Percentiles rank a stretch among this genome's conserved stretches.
phyloP scores from a whole-genome alignment of 495 filamentous ascomycete genomes.

The Neurospora sp. region DNA sequence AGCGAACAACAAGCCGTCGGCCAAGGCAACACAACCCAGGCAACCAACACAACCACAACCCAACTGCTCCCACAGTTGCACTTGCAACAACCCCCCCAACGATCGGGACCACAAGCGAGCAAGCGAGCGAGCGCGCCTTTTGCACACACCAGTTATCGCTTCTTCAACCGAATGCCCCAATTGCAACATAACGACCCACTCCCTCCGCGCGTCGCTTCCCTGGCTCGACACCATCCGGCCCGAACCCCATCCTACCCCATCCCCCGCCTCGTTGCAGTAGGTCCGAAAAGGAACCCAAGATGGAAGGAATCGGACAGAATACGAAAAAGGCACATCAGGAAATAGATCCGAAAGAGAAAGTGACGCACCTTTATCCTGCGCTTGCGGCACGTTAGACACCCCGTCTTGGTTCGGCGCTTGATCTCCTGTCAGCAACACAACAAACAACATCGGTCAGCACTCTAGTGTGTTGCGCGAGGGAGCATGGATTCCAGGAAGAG shows the following conservation, averaged over 20 bases:
- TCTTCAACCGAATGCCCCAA: neutral
- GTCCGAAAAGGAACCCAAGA: neutral
- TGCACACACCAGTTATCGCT: neutral
- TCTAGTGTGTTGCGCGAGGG: neutral
- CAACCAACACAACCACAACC: neutral
- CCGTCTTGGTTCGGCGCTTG: conserved; percentile 95
- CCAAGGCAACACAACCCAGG: neutral
- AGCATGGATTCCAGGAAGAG: neutral
- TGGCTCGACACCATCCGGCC: neutral
- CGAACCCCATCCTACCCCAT: neutral
- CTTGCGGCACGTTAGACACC: conserved; percentile 93
- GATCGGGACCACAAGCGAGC: neutral
- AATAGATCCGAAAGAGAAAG: neutral
- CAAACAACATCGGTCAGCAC: conserved; percentile 16
- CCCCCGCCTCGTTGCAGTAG: neutral
- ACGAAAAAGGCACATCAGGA: neutral
- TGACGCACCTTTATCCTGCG: conserved; percentile 91
- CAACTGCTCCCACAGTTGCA: neutral
- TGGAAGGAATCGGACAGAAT: neutral
- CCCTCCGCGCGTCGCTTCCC: neutral
- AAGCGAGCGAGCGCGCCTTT: neutral
- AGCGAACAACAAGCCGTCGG: neutral
- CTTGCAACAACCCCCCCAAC: neutral
- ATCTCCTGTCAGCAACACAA: conserved; percentile 55
- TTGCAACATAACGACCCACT: neutral